Evolutionary conservation across 2,329 filamentous ascomycete genomes (phyloP), one percentile per base, ranked within the genome.

Genomic region (Bipolaris victoriae): DNA sequence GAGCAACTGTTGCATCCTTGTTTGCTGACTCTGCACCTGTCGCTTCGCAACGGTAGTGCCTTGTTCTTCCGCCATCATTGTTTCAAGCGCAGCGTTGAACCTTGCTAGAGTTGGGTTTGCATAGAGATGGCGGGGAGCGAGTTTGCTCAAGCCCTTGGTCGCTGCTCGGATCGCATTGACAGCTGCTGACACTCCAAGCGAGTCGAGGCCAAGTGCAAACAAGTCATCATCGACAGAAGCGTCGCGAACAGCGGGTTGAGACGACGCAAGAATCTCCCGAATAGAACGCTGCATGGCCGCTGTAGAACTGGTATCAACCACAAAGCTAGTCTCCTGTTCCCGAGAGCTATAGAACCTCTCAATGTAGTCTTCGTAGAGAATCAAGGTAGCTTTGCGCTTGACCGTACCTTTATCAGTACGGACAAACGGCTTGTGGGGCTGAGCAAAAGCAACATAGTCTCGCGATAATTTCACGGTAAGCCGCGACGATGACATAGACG

Each of bases 361-460:
- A 29, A 84, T 83, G 50, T 82, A 81, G 1, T 78, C 68, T 1
- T 67, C 66, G 45, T 82, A 84, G 0, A 80, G 71, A 1, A 65
- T 55, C 6, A 77, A 53, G 0, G 82, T 82, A 0, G 72, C 69
- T 1, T 65, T 68, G 3, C 81, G 76, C 63, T 80, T 79, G 7
- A 81, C 72, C 0, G 77, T 81, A 0, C 79, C 76, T 61, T 84
- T 83, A 16, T 78, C 77, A 0, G 82, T 80, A 11, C 71, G 75
- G 1, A 77, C 64, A 49, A 84, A 81, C 0, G 81, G 78, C 60
- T 80, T 81, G 1, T 73, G 67, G n/a, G 71, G 71, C 3, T 77
- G 74, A 1, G 80, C 68, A 52, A 84, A 72, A 0, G 74, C 68
- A 33, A 84, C 75, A 40, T 75, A 78, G 40, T 76, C 75, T 54